Evolutionary conservation across 2,329 filamentous ascomycete species (phyloP), one percentile per base, ranked within the genome.

Genomic region (Colletotrichum magnum): DNA sequence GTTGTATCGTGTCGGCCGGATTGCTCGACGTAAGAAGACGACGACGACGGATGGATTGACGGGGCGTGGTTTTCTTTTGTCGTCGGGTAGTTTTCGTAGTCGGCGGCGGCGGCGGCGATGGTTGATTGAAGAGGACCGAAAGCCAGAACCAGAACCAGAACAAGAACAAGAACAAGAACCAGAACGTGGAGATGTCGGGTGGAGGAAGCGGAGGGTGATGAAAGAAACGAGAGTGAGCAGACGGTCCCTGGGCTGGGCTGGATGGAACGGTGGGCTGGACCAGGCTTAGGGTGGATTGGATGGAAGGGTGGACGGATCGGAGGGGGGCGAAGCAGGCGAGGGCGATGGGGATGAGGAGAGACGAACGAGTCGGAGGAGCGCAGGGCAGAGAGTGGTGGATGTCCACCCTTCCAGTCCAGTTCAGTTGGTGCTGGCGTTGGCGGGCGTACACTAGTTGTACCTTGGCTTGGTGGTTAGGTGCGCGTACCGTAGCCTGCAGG

Each of bases 171-270:
- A 52, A 52, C 47, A 32, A 45, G 24, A 54, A 62, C 36, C 36
- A 48, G 32, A 48, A 67, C 26, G 63, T 70, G 64, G 48, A 70
- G 57, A 58, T 58, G 63, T 68, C 58, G 50, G 57, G 57, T 63
- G 68, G 57, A 69, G 57, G 64, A 53, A 41, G n/a, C 39, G 43
- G 50, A 58, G 39, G 36, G 32, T 65, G 61, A 58, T 56, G 66
- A 60, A 66, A 65, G 50, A 69, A 69, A 69, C 50, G 56, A 60
- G 56, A 56, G 61, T 69, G 48, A 58, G 60, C 47, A 58, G 61
- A 58, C 28, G 32, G 26, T 52, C 48, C 48, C 57, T 58, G 53
- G 54, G 61, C 54, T 56, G 50, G 56, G 58, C 21, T 52, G 53
- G 65, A 68, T 57, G 47, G 59, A 64, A 58, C 21, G 28, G 54